phyloP scores from a whole-genome alignment of 164 flowering plant species.

The Chimonanthus salicifolius region DNA sequence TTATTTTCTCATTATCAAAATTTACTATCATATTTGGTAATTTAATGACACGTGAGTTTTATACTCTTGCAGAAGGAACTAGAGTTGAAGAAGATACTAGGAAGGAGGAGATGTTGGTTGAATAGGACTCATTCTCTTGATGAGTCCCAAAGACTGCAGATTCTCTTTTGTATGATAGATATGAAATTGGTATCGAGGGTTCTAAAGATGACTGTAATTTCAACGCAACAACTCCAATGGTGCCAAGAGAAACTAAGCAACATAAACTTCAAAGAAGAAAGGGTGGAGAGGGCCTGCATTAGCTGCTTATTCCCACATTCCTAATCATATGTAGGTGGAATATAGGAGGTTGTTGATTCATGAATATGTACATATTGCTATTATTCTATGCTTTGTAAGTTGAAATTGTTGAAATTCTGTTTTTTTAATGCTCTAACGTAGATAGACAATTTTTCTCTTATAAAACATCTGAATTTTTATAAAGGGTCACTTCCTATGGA shows the following conservation, averaged over 20 bases:
- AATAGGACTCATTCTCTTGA: slow-evolving; percentile 20
- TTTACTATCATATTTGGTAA: no score
- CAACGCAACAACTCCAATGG: slow-evolving; percentile 48
- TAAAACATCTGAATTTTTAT: no score
- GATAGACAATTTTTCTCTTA: no score
- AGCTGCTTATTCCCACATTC: slow-evolving; percentile 29
- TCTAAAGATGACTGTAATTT: slow-evolving; percentile 35
- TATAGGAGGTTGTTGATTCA: background rate
- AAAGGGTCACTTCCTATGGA: no score
- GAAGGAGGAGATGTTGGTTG: slow-evolving; percentile 38
- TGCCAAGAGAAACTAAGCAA: slow-evolving; percentile 40
- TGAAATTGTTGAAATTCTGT: background rate
- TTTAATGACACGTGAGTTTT: no score
- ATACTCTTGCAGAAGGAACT: slow-evolving; percentile 28
- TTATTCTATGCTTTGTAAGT: background rate
- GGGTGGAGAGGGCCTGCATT: slow-evolving; percentile 15
- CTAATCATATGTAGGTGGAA: background rate
- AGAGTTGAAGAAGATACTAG: slow-evolving; percentile 31
- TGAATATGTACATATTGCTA: background rate
- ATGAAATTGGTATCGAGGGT: slow-evolving; percentile 40
- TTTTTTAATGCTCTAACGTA: background rate
- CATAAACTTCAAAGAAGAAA: slow-evolving; percentile 26
- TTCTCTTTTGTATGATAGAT: slow-evolving; percentile 36
- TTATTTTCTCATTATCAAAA: no score
- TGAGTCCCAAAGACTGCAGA: slow-evolving; percentile 27